Conservation (phyloP, 1,284 basidiomycete genomes). For the Ustilago trichophora region DNA sequence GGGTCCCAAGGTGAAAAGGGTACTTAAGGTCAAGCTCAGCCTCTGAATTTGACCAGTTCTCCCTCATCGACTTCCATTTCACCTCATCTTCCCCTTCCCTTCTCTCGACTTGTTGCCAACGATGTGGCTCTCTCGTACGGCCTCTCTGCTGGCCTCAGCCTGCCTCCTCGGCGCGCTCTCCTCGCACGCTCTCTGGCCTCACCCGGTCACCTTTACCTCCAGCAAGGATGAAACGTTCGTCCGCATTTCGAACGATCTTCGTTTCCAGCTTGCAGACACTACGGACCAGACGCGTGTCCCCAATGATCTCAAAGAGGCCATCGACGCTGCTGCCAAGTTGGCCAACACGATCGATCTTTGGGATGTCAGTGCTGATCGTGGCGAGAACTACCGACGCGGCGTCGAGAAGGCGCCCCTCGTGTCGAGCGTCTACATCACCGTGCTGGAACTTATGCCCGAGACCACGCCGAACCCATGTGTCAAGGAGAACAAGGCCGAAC, state of each 20-base stretch:
- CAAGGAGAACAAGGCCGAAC: not conserved
- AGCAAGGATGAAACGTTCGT: conserved; percentile 70
- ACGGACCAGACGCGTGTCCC: conserved; percentile 47
- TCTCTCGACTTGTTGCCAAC: not conserved
- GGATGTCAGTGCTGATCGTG: conserved; percentile 71
- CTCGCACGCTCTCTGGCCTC: conserved; percentile 41
- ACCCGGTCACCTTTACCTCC: conserved; percentile 70
- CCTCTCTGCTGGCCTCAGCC: conserved; percentile 10
- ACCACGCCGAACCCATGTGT: conserved; percentile 27
- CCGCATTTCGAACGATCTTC: conserved; percentile 70
- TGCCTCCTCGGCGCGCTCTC: conserved; percentile 18
- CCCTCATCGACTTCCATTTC: no score
- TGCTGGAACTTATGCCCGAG: conserved; percentile 32
- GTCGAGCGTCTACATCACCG: conserved; percentile 27
- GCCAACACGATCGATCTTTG: conserved; percentile 69
- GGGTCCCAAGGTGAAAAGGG: no score
- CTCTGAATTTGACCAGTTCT: no score
- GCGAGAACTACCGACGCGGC: conserved; percentile 67
- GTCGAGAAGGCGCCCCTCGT: conserved; percentile 62
- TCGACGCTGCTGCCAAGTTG: conserved; percentile 67
- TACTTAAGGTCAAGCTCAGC: no score
- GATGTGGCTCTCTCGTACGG: conserved; percentile 16
- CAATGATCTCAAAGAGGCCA: conserved; percentile 70
- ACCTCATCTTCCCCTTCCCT: not conserved
- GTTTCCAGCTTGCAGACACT: conserved; percentile 68